phyloP scores from a whole-genome alignment of 225 moss, liverwort and hornwort species.

The Neckera pumila region DNA sequence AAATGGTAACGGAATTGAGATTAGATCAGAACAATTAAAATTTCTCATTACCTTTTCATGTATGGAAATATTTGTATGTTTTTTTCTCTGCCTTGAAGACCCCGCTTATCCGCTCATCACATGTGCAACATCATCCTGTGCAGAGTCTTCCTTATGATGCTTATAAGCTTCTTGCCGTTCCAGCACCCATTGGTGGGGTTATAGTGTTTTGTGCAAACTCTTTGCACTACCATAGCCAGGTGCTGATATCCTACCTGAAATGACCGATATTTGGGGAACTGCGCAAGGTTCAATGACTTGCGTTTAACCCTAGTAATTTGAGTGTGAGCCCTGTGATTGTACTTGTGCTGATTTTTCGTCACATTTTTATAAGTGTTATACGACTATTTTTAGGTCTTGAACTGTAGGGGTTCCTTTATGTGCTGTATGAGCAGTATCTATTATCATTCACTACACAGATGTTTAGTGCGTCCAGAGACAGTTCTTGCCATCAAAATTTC shows the following conservation, averaged over 20 bases:
- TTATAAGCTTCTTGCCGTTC: constrained; percentile 95
- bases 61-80: not conserved
- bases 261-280: not conserved
- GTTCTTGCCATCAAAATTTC: not conserved
- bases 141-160: constrained; percentile 90
- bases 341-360: not conserved
- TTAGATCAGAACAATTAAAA: not conserved
- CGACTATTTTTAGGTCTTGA: not conserved
- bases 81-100: not conserved
- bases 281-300: not conserved
- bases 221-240: constrained; percentile 89
- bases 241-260: constrained; percentile 4
- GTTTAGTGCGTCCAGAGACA: not conserved
- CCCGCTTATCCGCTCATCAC: not conserved
- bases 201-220: constrained; percentile 84
- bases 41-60: not conserved
- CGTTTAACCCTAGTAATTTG: not conserved
- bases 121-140: not conserved
- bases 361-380: not conserved
- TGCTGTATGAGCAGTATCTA: not conserved
- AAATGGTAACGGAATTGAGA: not conserved
- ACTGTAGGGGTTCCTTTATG: not conserved
- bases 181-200: constrained; percentile 96
- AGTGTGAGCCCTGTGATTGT: not conserved
- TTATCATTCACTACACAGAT: not conserved